phyloP scores from a whole-genome alignment of 1,139 yeast species.

The Casaregolazyma lundiana region DNA sequence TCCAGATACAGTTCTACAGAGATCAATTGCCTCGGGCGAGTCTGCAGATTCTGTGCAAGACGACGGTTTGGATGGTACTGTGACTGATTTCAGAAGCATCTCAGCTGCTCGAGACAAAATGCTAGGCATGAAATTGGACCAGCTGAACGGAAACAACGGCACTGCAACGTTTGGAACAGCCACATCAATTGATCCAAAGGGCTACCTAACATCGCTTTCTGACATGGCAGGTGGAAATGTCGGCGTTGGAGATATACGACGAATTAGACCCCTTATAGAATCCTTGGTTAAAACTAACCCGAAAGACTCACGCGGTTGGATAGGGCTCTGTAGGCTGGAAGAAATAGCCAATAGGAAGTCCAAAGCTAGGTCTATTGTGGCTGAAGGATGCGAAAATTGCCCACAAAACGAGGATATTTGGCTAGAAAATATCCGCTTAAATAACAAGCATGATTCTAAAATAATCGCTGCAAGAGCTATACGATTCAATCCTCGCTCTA shows the following conservation, averaged over 20 bases:
- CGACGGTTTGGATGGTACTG: conserved; percentile 26
- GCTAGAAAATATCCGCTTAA: conserved; percentile 75
- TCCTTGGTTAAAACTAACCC: conserved; percentile 75
- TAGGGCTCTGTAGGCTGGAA: conserved; percentile 79
- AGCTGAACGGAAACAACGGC: conserved; percentile 17
- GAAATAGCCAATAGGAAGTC: conserved; percentile 54
- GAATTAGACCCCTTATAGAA: conserved; percentile 56
- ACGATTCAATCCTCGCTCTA: conserved; percentile 49
- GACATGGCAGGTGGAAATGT: conserved; percentile 16
- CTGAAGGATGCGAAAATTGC: conserved; percentile 67
- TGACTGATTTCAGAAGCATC: conserved; percentile 46
- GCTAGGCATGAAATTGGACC: conserved; percentile 47
- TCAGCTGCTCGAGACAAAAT: conserved; percentile 52
- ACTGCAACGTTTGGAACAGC: conserved; percentile 12
- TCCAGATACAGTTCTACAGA: conserved; percentile 58
- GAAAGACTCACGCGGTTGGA: conserved; percentile 73
- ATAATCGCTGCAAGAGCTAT: conserved; percentile 65
- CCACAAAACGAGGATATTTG: conserved; percentile 71
- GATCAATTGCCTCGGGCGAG: conserved; percentile 36
- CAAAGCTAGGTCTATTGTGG: conserved; percentile 57
- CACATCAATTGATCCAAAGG: conserved; percentile 34
- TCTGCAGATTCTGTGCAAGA: conserved; percentile 32
- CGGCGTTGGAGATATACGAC: conserved; percentile 49
- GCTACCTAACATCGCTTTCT: conserved; percentile 39
- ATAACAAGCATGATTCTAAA: conserved; percentile 46